Evolutionary conservation across 208 protist genomes (phyloP), one percentile per base, ranked within the genome.

Genomic region (Lotmaria passim): DNA sequence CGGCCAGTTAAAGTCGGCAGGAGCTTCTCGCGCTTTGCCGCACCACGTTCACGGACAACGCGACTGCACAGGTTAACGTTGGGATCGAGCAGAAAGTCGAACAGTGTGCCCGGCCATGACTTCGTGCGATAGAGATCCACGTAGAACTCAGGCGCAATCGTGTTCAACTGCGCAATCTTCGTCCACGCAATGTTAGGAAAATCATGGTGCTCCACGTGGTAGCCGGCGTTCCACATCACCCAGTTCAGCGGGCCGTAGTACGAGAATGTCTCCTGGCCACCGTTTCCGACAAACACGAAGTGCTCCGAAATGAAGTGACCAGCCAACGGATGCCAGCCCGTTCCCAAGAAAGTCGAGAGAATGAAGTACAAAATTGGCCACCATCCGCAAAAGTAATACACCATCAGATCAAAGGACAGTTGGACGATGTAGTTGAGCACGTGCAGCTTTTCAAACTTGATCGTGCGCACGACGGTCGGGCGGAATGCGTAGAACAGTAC

Each of bases 161-260:
- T 69, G 34, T 83, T 85, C 41, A 99, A 71, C 60, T 89, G 57
- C 21, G 83, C 87, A 60, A 98, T 82, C 28, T 80, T 78, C 21
- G 78, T 89, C 90, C 96, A 97, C 26, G 97, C 88, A 62, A 99
- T 90, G 69, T 93, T 90, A n/a, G 96, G 95, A 69, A 99, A 98
- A 77, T 99, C 98, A 74, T 99, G 98, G 79, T 99, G 98, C 84
- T 99, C 97, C 33, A 98, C 97, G 78, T 99, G 98, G 81, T 99
- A 98, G 19, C 97, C 95, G 1, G 94, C 91, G 68, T 98, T 98
- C 79, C 95, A 98, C 59, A 76, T 82, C 24, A 98, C 33, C 55
- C 59, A 86, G 81, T 99, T 98, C 19, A 95, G 71, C 8, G 76
- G 69, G 24, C 98, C 98, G 81, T 99, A 98, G 77, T 99, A 99